Evolutionary conservation across 257 asterid genomes (phyloP).

Genomic region (Rhazya stricta): DNA sequence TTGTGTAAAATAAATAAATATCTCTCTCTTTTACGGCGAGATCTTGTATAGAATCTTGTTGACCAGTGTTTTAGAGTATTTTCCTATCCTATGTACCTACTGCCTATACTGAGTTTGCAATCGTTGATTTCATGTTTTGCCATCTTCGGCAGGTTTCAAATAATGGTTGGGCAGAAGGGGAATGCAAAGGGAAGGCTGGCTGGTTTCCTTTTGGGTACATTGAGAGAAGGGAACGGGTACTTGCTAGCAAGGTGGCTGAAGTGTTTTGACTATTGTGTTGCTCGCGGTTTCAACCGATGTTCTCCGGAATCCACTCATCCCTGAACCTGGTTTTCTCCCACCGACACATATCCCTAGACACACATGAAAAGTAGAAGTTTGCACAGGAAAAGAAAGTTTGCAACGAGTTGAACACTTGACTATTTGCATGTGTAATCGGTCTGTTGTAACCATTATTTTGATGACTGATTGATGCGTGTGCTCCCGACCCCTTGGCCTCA

Average conservation of each 20-base stretch:
- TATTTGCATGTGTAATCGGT: background rate
- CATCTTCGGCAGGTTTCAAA: slow-evolving; percentile 60
- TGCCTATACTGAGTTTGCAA: background rate
- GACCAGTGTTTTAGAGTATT: background rate
- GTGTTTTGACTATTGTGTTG: slow-evolving; percentile 43
- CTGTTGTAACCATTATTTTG: background rate
- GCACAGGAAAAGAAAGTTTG: background rate
- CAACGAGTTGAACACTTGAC: background rate
- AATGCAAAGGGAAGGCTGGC: slow-evolving; percentile 96
- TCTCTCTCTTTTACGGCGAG: background rate
- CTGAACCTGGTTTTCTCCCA: background rate
- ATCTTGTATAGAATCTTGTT: background rate
- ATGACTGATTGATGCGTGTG: background rate
- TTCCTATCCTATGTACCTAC: background rate
- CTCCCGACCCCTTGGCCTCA: background rate
- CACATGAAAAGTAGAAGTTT: background rate
- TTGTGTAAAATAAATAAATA: background rate
- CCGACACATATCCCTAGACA: background rate
- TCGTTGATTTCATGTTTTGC: background rate
- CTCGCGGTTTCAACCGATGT: slow-evolving; percentile 10
- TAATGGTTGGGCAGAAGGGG: slow-evolving; percentile 99
- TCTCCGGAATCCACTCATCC: slow-evolving; percentile 5
- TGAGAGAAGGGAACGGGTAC: slow-evolving; percentile 93
- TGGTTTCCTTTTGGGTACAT: slow-evolving; percentile 94
- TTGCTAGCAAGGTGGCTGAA: slow-evolving; percentile 94